phyloP scores from a whole-genome alignment of 148 eudicot species.

The Simmondsia chinensis region DNA sequence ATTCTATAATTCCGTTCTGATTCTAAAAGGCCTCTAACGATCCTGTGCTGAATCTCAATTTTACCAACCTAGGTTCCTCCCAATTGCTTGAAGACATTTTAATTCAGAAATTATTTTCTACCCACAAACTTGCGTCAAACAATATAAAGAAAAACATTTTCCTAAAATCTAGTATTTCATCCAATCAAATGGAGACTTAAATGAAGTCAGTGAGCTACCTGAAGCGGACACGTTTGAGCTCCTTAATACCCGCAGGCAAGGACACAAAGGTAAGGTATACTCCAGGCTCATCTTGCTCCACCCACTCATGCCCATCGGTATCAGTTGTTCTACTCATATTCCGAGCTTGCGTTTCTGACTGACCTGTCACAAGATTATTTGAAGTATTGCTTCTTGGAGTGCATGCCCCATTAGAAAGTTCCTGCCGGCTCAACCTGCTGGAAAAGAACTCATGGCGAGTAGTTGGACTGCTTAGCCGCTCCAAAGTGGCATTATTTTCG shows the following conservation, averaged over 20 bases:
- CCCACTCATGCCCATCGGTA: constrained; percentile 43
- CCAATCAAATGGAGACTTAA: not conserved
- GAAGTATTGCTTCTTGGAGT: constrained; percentile 28
- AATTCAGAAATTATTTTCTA: no score
- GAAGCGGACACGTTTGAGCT: constrained; percentile 32
- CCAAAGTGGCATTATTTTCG: constrained; percentile 13
- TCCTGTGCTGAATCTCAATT: no score
- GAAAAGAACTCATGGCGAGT: constrained; percentile 16
- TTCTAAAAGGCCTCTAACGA: no score
- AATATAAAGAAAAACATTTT: no score
- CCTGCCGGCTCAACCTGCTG: constrained; percentile 12
- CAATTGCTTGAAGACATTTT: no score
- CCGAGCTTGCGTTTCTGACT: constrained; percentile 34
- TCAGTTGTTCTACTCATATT: constrained; percentile 52
- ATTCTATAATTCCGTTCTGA: no score
- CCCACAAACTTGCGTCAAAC: no score
- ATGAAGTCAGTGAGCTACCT: constrained; percentile 18
- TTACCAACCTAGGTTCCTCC: no score
- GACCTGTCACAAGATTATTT: constrained; percentile 30
- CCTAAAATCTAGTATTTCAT: not conserved
- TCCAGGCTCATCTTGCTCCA: constrained; percentile 35
- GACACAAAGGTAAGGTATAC: constrained; percentile 27
- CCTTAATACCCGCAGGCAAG: constrained; percentile 22
- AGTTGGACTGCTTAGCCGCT: constrained; percentile 16
- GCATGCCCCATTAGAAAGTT: constrained; percentile 20